Evolutionary conservation across 768 basidiomycete genomes (phyloP).

Genomic region (Trametes meyenii): DNA sequence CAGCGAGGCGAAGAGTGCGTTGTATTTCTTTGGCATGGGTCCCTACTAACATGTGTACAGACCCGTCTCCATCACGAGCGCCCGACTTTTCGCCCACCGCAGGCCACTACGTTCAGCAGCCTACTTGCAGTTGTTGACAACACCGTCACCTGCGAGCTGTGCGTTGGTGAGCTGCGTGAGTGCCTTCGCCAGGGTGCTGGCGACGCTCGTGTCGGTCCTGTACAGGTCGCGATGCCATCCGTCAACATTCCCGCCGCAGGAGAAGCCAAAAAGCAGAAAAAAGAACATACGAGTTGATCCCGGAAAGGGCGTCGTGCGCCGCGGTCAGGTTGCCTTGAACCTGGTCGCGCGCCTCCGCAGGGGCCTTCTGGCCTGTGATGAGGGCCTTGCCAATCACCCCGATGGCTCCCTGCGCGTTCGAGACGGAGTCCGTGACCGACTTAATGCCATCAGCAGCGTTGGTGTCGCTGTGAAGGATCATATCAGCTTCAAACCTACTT

Average conservation of each 20-base stretch:
- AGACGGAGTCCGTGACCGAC: constrained; percentile 9
- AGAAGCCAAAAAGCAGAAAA: too few species aligned
- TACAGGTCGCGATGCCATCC: neutral
- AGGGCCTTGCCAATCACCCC: constrained; percentile 29
- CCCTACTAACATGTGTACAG: too few species aligned
- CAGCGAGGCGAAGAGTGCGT: too few species aligned
- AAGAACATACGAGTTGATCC: constrained; percentile 14
- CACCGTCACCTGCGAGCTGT: constrained; percentile 23
- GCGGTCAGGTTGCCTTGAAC: constrained; percentile 25
- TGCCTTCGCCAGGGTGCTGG: constrained; percentile 19
- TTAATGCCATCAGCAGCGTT: constrained; percentile 5
- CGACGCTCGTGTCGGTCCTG: constrained; percentile 19
- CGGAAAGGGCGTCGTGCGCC: constrained; percentile 11
- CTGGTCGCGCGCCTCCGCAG: constrained; percentile 29
- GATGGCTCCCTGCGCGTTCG: constrained; percentile 24
- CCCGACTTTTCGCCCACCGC: too few species aligned
- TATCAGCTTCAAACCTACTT: too few species aligned
- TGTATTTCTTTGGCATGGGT: too few species aligned
- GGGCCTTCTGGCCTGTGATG: constrained; percentile 28
- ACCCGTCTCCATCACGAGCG: too few species aligned
- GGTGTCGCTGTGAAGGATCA: constrained; percentile 1
- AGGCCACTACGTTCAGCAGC: neutral
- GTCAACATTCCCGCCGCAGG: neutral
- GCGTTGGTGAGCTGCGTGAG: constrained; percentile 22
- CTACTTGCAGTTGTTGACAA: constrained; percentile 30